Percentiles rank a stretch among this genome's conserved stretches.
Evolutionary conservation across 208 protist species (phyloP).

Genomic region (Acanthamoeba sp.): DNA sequence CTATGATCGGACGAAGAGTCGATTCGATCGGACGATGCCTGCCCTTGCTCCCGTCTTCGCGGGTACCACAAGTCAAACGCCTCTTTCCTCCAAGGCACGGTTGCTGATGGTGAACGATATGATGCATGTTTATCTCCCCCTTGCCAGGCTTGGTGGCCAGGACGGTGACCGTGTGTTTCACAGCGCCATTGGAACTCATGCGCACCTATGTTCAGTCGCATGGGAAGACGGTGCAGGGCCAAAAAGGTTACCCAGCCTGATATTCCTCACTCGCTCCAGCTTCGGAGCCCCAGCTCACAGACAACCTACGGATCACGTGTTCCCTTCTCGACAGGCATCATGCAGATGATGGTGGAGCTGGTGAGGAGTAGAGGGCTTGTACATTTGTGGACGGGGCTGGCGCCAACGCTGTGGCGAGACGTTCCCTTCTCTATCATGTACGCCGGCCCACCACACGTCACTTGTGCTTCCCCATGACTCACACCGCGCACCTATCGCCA

Average conservation of each 20-base stretch:
- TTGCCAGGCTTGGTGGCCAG: slow-evolving; percentile 63
- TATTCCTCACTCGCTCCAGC: too few species aligned
- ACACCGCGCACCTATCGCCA: background rate
- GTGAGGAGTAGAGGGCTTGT: slow-evolving; percentile 67
- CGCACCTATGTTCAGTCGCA: slow-evolving; percentile 81
- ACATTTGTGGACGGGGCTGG: slow-evolving; percentile 78
- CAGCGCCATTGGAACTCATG: slow-evolving; percentile 81
- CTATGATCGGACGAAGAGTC: slow-evolving; percentile 80
- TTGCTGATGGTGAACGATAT: too few species aligned
- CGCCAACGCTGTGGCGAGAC: slow-evolving; percentile 76
- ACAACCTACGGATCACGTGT: too few species aligned
- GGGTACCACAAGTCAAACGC: too few species aligned
- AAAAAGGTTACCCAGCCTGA: too few species aligned
- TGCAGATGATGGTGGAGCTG: slow-evolving; percentile 54
- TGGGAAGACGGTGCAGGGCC: background rate
- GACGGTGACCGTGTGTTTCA: slow-evolving; percentile 75
- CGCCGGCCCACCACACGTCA: background rate
- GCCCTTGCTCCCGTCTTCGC: slow-evolving; percentile 7
- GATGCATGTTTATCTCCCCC: too few species aligned
- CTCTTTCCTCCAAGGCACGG: too few species aligned
- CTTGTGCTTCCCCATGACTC: too few species aligned
- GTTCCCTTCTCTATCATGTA: slow-evolving; percentile 82
- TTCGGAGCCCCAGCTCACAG: too few species aligned
- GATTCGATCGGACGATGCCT: slow-evolving; percentile 14
- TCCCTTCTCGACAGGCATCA: background rate